A percentile compares a stretch with the other conserved stretches of the same genome.
phyloP scores from a whole-genome alignment of 257 asterid genomes.

The Nicotiana undulata region DNA sequence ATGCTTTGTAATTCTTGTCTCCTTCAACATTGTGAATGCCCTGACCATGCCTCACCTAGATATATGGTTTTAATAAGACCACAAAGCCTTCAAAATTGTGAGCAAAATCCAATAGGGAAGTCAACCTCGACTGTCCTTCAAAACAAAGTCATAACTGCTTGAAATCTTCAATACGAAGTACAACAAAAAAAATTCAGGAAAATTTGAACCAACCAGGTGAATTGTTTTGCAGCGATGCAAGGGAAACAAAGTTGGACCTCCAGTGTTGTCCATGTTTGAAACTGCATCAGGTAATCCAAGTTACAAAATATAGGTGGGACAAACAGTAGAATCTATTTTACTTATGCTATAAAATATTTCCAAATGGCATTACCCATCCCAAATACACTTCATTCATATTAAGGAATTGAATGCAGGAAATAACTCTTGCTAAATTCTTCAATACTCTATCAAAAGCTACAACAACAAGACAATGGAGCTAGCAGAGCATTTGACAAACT shows the following conservation, averaged over 20 bases:
- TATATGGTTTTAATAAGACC: slow-evolving; percentile 36
- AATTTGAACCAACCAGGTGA: slow-evolving; percentile 71
- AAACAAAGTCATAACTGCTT: slow-evolving; percentile 26
- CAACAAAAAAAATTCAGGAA: slow-evolving; percentile 13
- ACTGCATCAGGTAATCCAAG: slow-evolving; percentile 10
- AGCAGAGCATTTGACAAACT: no score
- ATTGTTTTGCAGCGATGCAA: slow-evolving; percentile 82
- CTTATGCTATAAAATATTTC: not conserved
- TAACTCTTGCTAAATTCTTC: no score
- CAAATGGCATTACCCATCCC: not conserved
- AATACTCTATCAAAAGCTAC: not conserved
- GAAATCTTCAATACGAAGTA: slow-evolving; percentile 28
- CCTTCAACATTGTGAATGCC: slow-evolving; percentile 88
- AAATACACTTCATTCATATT: not conserved
- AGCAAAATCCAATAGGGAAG: slow-evolving; percentile 24
- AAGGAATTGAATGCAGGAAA: no score
- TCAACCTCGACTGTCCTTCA: slow-evolving; percentile 32
- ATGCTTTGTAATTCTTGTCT: slow-evolving; percentile 67
- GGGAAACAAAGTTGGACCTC: slow-evolving; percentile 59
- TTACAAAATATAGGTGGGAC: not conserved
- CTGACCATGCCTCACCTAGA: slow-evolving; percentile 96
- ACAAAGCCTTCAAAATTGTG: slow-evolving; percentile 28
- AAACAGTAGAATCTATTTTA: not conserved
- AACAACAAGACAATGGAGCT: not conserved
- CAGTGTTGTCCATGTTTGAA: slow-evolving; percentile 56